Conservation (phyloP, 2,329 filamentous ascomycete genomes). For the Cercospora sp. region DNA sequence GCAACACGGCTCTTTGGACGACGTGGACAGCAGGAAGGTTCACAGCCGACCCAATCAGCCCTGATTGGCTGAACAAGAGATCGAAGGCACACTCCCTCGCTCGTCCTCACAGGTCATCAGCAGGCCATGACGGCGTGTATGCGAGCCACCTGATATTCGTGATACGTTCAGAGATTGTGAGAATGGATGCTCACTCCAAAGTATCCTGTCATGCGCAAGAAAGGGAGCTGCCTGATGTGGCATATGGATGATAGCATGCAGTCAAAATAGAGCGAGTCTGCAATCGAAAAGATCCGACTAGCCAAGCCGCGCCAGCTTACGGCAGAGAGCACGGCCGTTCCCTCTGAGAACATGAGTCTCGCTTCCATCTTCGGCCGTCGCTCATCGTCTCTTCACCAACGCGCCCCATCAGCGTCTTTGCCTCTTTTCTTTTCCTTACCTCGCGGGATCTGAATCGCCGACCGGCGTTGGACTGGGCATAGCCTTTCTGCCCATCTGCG, state of each 20-base stretch:
- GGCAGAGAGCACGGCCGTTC: background rate
- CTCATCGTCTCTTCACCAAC: constrained; percentile 3
- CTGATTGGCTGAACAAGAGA: constrained; percentile 6
- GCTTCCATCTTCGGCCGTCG: background rate
- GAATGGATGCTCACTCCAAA: too few species aligned
- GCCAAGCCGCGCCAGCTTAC: constrained; percentile 1
- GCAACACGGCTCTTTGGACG: constrained; percentile 3
- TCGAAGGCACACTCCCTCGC: background rate
- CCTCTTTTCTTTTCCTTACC: background rate
- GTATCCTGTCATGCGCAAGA: background rate
- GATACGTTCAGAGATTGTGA: too few species aligned
- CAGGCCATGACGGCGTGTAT: background rate
- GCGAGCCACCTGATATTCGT: too few species aligned
- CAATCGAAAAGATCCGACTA: constrained; percentile 1
- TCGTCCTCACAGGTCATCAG: background rate
- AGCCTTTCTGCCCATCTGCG: background rate
- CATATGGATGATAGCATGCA: background rate
- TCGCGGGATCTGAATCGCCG: background rate
- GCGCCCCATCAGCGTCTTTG: background rate
- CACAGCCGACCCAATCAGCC: background rate
- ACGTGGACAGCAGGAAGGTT: constrained; percentile 1
- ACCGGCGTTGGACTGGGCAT: background rate
- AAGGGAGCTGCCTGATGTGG: background rate
- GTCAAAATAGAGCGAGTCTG: constrained; percentile 5
- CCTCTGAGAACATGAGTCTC: background rate